Evolutionary conservation across 305 asterid genomes (phyloP).

Genomic region (Fraxinus sp.): DNA sequence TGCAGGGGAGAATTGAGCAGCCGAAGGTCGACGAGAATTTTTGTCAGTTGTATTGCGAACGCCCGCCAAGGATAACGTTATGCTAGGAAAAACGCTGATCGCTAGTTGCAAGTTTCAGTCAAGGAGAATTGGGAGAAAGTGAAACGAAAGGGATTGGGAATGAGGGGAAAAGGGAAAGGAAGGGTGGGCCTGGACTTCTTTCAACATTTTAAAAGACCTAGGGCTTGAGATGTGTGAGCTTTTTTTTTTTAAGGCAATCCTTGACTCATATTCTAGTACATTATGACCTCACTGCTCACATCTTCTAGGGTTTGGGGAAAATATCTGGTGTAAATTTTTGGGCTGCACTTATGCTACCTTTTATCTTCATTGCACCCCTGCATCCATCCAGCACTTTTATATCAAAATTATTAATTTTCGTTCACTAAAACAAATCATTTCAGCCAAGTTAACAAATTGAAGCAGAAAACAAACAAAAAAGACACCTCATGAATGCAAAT

Average conservation of each 20-base stretch:
- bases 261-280: conserved; percentile 10
- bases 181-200: no score
- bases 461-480: conserved; percentile 9
- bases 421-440: background rate
- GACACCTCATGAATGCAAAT: conserved; percentile 90
- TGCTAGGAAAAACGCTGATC: no score
- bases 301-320: conserved; percentile 96
- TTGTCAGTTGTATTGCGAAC: no score
- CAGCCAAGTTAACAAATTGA: background rate
- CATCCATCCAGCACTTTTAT: conserved; percentile 19
- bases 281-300: conserved; percentile 44
- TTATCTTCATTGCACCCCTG: conserved; percentile 90
- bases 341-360: conserved; percentile 94
- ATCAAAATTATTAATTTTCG: background rate
- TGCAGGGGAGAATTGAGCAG: no score
- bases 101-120: no score
- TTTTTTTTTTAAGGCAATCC: background rate
- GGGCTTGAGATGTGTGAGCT: no score
- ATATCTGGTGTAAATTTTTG: conserved; percentile 92
- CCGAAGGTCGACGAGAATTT: no score
- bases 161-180: no score
- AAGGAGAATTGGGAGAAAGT: no score
- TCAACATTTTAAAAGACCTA: no score
- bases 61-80: no score
- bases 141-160: no score